Base-by-base conservation (phyloP, 257 asterid genomes). In the Agastache rugosa region DNA sequence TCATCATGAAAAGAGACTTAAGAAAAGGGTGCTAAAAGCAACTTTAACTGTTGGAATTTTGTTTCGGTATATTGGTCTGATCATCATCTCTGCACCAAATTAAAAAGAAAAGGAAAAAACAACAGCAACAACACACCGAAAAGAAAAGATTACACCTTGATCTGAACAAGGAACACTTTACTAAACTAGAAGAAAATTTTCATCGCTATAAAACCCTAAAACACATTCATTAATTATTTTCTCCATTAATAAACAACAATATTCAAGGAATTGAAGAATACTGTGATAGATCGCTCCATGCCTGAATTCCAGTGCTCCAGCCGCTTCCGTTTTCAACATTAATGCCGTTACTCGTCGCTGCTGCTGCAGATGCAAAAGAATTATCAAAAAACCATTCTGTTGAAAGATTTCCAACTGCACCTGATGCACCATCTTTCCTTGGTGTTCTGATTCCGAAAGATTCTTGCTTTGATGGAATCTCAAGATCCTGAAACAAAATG, bases 331-430 rank as follows among this genome's bases (percentile, higher is more conserved):
- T 85, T 59, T 80, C 87, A 42, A 51, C 80, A 12, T 45, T 60
- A 72, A 79, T 61, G 72, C 75, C 73, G 39, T 74, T 72, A 63
- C 83, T 79, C 59, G 85, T 69, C 41, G 66, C 75, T 54, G 85
- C 79, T 42, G 60, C 74, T 44, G 84, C 79, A 64, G 82, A 82
- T 31, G 78, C 89, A 71, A 72, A 85, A 23, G 39, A 27, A 64
- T 75, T 78, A 63, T 87, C 93, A 58, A 93, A 89, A 44, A 79
- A 88, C 97, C 93, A 93, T 69, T 87, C 96, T 2, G 97, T 89
- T 7, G 90, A 79, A 31, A 85, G 53, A 58, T 75, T 78, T 20
- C 84, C 87, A 59, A 4, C 17, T 0, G 80, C 74, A 5, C 84
- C 77, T n/a, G n/a, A n/a, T n/a, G n/a, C n/a, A 4, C 73, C 78